A percentile compares a stretch with the other conserved stretches of the same genome.
Conservation (phyloP, 441 rosid genomes). For the Hura crepitans region DNA sequence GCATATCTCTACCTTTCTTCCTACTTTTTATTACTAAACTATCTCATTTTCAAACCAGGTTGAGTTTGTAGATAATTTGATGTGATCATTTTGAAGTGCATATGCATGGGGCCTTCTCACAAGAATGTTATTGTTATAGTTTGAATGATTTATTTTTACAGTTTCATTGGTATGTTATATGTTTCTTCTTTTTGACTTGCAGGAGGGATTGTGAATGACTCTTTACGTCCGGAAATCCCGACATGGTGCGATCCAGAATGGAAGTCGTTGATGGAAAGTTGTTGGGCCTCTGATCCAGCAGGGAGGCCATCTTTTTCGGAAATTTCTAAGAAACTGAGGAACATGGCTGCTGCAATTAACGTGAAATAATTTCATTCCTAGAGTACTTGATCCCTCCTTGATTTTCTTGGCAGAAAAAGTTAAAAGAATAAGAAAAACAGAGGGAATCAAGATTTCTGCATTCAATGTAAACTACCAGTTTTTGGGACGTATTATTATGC, state of each 20-base stretch:
- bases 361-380: conserved; percentile 43
- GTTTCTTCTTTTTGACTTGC: conserved; percentile 22
- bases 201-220: conserved; percentile 95
- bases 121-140: neutral
- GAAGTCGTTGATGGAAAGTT: conserved; percentile 85
- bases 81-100: neutral
- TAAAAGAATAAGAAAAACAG: conserved; percentile 4
- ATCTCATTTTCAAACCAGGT: no score
- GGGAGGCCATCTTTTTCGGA: conserved; percentile 84
- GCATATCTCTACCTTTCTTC: no score
- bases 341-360: conserved; percentile 88
- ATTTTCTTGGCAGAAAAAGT: conserved; percentile 13
- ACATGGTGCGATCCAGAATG: conserved; percentile 99
- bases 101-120: neutral
- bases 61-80: neutral
- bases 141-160: neutral
- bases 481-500: conserved; percentile 20
- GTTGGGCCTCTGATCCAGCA: conserved; percentile 83
- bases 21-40: no score
- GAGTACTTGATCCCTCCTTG: conserved; percentile 20
- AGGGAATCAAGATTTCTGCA: conserved; percentile 6
- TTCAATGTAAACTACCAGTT: conserved; percentile 25
- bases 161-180: neutral
- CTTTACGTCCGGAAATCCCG: conserved; percentile 89
- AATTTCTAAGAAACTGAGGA: conserved; percentile 77